A percentile compares a stretch with the other conserved stretches of the same genome.
Evolutionary conservation across 2,329 filamentous ascomycete species (phyloP).

Genomic region (Cordyceps cateniannulata): DNA sequence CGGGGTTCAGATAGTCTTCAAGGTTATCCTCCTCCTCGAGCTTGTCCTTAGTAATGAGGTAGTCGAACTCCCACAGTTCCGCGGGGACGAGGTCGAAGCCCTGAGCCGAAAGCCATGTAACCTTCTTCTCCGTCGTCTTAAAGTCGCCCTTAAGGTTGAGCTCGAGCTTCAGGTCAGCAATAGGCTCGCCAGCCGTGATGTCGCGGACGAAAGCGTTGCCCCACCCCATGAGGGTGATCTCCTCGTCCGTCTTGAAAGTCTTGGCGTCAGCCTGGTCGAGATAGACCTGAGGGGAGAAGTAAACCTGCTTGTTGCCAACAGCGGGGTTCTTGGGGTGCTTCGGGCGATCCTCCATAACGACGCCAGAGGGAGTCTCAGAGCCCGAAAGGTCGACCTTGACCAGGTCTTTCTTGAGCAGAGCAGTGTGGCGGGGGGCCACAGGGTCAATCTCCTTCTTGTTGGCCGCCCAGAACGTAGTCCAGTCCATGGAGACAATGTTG

Average conservation of each 20-base stretch:
- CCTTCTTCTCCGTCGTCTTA: constrained; percentile 93
- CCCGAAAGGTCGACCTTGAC: constrained; percentile 67
- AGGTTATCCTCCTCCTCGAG: constrained; percentile 81
- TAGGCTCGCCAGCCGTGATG: constrained; percentile 43
- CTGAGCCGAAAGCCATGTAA: constrained; percentile 81
- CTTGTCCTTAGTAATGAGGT: constrained; percentile 91
- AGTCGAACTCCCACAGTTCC: constrained; percentile 91
- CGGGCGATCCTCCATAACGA: constrained; percentile 67
- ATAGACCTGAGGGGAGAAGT: constrained; percentile 67
- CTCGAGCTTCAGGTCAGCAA: constrained; percentile 70
- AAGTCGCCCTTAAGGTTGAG: constrained; percentile 91
- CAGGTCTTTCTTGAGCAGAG: constrained; percentile 61
- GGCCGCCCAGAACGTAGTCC: constrained; percentile 64
- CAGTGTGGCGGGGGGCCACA: constrained; percentile 65
- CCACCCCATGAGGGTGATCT: constrained; percentile 96
- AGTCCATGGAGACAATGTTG: constrained; percentile 80
- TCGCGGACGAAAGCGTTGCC: constrained; percentile 78
- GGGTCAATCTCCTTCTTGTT: constrained; percentile 84
- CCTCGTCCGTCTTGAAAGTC: constrained; percentile 75
- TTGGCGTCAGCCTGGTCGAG: constrained; percentile 84
- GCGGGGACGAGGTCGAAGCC: constrained; percentile 72
- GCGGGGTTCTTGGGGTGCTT: constrained; percentile 86
- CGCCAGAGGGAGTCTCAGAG: constrained; percentile 55
- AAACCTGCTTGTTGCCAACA: constrained; percentile 79
- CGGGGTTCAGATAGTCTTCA: constrained; percentile 73